Evolutionary conservation across 306 rosid genomes (phyloP).

Genomic region (Medicago truncatula): MtrunA17r5.0-ANR NC_053049.1:26383001-26383500

Average conservation of each 20-base stretch:
- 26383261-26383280: conserved; percentile 66
- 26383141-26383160: no score
- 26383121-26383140: no score
- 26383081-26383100: no score
- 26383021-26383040: no score
- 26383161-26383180: no score
- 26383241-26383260: conserved; percentile 12
- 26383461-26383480: conserved; percentile 84
- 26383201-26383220: neutral
- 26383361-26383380: conserved; percentile 74
- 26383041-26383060: no score
- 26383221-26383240: conserved; percentile 21
- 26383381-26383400: conserved; percentile 93
- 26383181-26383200: neutral
- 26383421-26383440: conserved; percentile 93
- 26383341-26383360: conserved; percentile 74
- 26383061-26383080: no score
- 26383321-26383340: conserved; percentile 95
- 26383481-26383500: conserved; percentile 67
- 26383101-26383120: no score
- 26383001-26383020: no score
- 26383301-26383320: conserved; percentile 92
- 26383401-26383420: conserved; percentile 95
- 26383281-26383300: conserved; percentile 93
- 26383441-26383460: conserved; percentile 89